A percentile compares a stretch with the other conserved stretches of the same genome.
Conservation (phyloP, 805 yeast genomes). For the Metschnikowia amazonensis region DNA sequence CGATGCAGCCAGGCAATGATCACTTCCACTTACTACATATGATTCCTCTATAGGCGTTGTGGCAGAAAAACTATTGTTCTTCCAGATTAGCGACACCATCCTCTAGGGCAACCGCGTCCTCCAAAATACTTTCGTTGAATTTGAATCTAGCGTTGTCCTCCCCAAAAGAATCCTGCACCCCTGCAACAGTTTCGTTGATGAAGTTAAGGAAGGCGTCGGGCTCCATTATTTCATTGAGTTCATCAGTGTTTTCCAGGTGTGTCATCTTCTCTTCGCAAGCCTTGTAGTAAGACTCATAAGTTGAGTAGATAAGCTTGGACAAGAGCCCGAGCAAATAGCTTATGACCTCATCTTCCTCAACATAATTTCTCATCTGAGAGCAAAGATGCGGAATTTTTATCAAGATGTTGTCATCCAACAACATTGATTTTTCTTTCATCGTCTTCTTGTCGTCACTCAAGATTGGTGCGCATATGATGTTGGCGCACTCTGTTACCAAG, state of each 20-base stretch:
- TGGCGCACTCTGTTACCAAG: slow-evolving; percentile 52
- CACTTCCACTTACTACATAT: not conserved
- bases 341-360: slow-evolving; percentile 49
- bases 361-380: slow-evolving; percentile 48
- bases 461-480: slow-evolving; percentile 46
- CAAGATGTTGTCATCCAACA: slow-evolving; percentile 48
- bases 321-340: slow-evolving; percentile 30
- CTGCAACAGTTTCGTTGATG: slow-evolving; percentile 37
- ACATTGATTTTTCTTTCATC: slow-evolving; percentile 27
- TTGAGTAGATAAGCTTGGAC: slow-evolving; percentile 49
- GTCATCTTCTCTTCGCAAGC: slow-evolving; percentile 25
- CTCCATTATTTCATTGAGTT: slow-evolving; percentile 53
- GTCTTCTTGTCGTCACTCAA: slow-evolving; percentile 16
- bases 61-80: not conserved
- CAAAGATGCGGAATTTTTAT: slow-evolving; percentile 55
- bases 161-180: slow-evolving; percentile 22
- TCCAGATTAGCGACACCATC: not conserved
- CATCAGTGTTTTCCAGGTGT: slow-evolving; percentile 21
- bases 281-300: slow-evolving; percentile 53
- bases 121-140: slow-evolving; percentile 27
- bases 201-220: slow-evolving; percentile 55
- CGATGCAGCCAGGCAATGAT: slow-evolving; percentile 51
- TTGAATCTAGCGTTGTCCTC: slow-evolving; percentile 9
- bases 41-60: not conserved
- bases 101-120: slow-evolving; percentile 17